Conservation (phyloP, 306 rosid species). For the Corylus avellana region DNA sequence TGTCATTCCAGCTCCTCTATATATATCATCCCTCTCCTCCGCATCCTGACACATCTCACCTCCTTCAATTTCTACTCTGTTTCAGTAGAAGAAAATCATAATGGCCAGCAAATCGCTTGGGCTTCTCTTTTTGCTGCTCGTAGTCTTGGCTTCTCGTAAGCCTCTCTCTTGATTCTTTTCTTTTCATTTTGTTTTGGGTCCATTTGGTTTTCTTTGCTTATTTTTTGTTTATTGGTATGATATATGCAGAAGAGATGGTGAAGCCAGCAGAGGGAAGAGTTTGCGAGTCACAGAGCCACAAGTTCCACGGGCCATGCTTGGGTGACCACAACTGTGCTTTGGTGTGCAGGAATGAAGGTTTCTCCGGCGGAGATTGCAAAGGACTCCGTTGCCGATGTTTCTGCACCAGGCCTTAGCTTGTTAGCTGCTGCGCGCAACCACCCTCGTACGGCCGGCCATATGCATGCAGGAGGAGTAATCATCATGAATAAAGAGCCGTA, state of each 20-base stretch:
- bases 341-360: conserved; percentile 48
- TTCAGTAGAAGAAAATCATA: background rate
- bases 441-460: too few species aligned
- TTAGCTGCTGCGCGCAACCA: background rate
- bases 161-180: background rate
- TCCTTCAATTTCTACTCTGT: too few species aligned
- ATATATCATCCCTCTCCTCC: too few species aligned
- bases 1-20: too few species aligned
- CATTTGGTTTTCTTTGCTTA: background rate
- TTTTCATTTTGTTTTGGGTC: too few species aligned
- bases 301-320: conserved; percentile 31
- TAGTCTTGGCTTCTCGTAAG: conserved; percentile 39
- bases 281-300: conserved; percentile 47
- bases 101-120: conserved; percentile 35
- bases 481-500: too few species aligned
- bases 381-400: conserved; percentile 55
- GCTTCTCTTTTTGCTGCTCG: conserved; percentile 25
- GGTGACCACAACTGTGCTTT: conserved; percentile 39
- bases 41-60: too few species aligned
- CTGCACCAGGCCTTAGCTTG: conserved; percentile 35
- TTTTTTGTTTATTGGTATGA: too few species aligned
- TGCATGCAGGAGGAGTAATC: too few species aligned
- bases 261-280: conserved; percentile 40
- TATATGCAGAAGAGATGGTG: conserved; percentile 26
- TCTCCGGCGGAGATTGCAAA: conserved; percentile 46